These are phyloP conservation scores for Cucurbita maxima DNA, from an alignment of 306 rosid genomes.

Conservation along the genomic window DNA sequence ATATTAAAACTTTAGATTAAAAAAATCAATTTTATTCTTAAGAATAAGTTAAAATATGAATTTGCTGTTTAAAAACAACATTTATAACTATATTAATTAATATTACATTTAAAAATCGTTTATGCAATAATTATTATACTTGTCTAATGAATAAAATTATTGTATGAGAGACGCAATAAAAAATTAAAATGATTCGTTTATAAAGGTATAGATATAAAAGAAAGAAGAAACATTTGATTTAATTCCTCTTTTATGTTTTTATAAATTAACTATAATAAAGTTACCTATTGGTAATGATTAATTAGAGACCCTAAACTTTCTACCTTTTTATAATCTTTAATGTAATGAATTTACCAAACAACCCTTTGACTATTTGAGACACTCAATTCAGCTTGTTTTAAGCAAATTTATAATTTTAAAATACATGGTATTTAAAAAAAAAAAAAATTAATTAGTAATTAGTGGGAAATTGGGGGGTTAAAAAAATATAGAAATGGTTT, in stretches of 20 bases:
- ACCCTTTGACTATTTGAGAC: not conserved
- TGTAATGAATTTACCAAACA: not conserved
- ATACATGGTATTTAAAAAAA: too few species aligned
- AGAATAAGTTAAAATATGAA: too few species aligned
- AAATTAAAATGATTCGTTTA: too few species aligned
- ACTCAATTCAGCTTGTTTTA: not conserved
- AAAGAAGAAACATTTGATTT: not conserved
- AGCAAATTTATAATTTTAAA: not conserved
- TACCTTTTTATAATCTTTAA: not conserved
- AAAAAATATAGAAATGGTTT: slow-evolving; percentile 3
- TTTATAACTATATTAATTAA: too few species aligned
- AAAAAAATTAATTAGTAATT: too few species aligned
- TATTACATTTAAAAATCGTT: too few species aligned
- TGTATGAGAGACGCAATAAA: too few species aligned
- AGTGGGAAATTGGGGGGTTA: slow-evolving; percentile 17
- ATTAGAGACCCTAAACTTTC: not conserved
- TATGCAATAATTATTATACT: too few species aligned
- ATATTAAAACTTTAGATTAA: too few species aligned
- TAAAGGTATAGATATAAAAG: not conserved
- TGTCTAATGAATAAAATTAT: too few species aligned
- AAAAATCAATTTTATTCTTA: too few species aligned
- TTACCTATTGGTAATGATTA: not conserved
- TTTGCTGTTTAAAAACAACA: too few species aligned
- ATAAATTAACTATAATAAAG: not conserved
- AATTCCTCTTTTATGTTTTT: not conserved